Base-by-base conservation (phyloP, 306 rosid genomes). In the Arachis stenosperma region DNA sequence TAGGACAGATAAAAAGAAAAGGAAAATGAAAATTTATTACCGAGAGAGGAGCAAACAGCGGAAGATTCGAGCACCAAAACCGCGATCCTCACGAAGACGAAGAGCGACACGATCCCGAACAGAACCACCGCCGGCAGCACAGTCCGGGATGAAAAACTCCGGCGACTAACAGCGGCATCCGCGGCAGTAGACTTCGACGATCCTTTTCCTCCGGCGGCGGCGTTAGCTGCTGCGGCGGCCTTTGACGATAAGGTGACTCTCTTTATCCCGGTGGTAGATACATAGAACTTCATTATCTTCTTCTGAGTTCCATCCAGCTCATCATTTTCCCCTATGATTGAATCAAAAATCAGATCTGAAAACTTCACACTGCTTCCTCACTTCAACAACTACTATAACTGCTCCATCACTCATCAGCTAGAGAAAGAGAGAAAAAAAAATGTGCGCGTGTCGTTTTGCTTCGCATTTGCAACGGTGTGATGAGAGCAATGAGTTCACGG, bases 31-130 rank as follows among this genome's bases (percentile, higher is more conserved):
- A 30, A 17, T 14, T 5, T 22, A n/a, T 79, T 82, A 92, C 97
- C 93, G 3, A 66, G 52, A 52, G 87, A 69, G 75, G 89, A 87
- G 80, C 91, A 92, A 17, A 56, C 82, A 13, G 88, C 69, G 63
- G 96, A 68, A 46, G 96, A 89, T 74, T 92, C 93, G 36, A 92
- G 93, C 30, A 80, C 86, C 50, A 86, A 29, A 71, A 92, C 76
- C 42, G 93, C 89, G 48, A 89, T 14, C 75, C 96, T 81, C 2
- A 89, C 60, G 10, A 89, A 89, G 5, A 80, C 46, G 9, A 92
- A 82, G 50, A 94, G 88, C 83, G 85, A 74, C 60, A 80, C 40
- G 14, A 86, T 67, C 46, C 79, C 91, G 9, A 91, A 80, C 37
- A 85, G 33, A 8, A 89, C 79, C 55, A 73, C 74, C 46, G 76